phyloP scores from a whole-genome alignment of 2,329 filamentous ascomycete species.

The Claviceps citrina region DNA sequence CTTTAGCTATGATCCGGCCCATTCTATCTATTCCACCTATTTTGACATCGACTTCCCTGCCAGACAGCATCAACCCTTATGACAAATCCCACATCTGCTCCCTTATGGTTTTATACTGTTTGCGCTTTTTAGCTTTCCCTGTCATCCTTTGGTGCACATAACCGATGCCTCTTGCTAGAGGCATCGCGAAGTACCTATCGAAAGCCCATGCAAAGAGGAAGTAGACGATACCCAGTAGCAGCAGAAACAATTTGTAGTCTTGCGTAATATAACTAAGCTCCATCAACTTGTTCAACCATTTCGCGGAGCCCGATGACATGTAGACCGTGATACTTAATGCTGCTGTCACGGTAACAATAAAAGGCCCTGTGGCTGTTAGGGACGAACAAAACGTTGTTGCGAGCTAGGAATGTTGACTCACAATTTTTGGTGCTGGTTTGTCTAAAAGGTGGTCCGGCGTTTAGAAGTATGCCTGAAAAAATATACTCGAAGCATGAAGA shows the following conservation, averaged over 20 bases:
- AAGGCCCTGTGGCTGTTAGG: conserved; percentile 46
- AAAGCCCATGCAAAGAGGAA: conserved; percentile 54
- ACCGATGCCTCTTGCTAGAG: conserved; percentile 53
- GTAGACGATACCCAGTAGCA: conserved; percentile 54
- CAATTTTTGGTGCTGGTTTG: conserved; percentile 66
- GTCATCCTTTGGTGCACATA: conserved; percentile 40
- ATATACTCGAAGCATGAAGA: conserved; percentile 93
- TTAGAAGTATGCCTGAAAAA: conserved; percentile 73
- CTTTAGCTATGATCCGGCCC: no score
- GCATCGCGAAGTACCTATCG: conserved; percentile 57
- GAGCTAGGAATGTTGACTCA: conserved; percentile 28
- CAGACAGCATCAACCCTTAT: no score
- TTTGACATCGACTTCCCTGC: no score
- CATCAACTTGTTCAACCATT: conserved; percentile 61
- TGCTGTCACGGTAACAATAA: conserved; percentile 59
- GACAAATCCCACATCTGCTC: conserved; percentile 31
- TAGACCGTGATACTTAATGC: conserved; percentile 56
- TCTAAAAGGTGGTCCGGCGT: conserved; percentile 80
- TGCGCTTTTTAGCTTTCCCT: conserved; percentile 56
- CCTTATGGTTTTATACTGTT: conserved; percentile 70
- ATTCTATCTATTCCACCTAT: no score
- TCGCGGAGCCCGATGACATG: conserved; percentile 63
- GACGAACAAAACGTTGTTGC: neutral
- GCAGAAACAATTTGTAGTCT: conserved; percentile 57
- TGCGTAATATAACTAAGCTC: conserved; percentile 64